Base-by-base conservation (phyloP, 2,329 filamentous ascomycete species). In the Colletotrichum magnum region DNA sequence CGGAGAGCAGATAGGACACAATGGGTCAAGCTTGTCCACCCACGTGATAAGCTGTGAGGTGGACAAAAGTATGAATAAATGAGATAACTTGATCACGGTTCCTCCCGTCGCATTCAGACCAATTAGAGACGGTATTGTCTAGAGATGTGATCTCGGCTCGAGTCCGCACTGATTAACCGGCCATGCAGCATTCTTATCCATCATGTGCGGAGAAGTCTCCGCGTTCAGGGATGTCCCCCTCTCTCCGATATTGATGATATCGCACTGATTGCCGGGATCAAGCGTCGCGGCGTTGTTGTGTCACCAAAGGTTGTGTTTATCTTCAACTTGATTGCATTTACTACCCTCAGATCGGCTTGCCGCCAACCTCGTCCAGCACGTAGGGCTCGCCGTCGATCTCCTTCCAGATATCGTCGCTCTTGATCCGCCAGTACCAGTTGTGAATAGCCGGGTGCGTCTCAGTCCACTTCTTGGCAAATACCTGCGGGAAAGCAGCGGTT, bases 381-480 rank as follows among this genome's bases (percentile, higher is more conserved):
- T 65, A 65, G 15, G 48, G 62, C 48, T 65, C 62, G 47, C 62
- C 62, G 6, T 65, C 62, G 47, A 65, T 65, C 36, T 65, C 60
- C 39, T 65, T 65, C 62, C 62, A 65, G 15, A 65, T 65, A 32
- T 65, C 56, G 26, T 65, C 62, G 47, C 56, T 65, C 47, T 65
- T 65, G 62, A 65, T 65, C 21, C 62, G 54, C 62, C 62, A 65
- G 47, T 65, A 65, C 62, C 62, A 65, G 12, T 21, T 26, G 47
- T 65, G 62, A 5, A 65, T 59, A 18, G 62, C 62, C 21, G 62
- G 54, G 47, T 60, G 62, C 4, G 57, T 21, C 15, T 65, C 47
- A 9, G 62, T 65, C 62, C 62, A 65, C 48, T 65, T 58, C 54
- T 65, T 65, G 54, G 62, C 54, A 53, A 65, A 65, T 3, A 65